Evolutionary conservation across 179 eudicot species (phyloP).

Genomic region (Drosera spatulata): DNA sequence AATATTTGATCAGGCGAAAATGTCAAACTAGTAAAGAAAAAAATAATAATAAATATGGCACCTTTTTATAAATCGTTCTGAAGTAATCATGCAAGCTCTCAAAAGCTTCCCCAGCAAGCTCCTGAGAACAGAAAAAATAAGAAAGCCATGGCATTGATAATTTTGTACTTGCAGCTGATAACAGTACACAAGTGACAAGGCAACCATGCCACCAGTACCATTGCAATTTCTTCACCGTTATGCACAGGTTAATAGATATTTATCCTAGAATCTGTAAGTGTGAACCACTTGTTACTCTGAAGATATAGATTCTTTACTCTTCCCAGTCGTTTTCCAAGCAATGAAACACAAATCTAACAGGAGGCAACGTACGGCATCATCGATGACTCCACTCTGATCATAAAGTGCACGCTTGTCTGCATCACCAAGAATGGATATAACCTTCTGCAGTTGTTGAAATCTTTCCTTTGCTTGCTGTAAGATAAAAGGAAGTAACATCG

Average conservation of each 20-base stretch:
- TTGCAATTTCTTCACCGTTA: too few relatives aligned
- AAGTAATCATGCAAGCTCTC: slow-evolving; percentile 64
- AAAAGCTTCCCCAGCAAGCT: slow-evolving; percentile 67
- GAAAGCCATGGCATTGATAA: background rate
- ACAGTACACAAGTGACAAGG: too few relatives aligned
- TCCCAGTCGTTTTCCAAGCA: too few relatives aligned
- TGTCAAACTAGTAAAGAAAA: background rate
- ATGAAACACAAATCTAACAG: background rate
- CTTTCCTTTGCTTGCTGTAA: slow-evolving; percentile 84
- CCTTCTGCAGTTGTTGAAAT: slow-evolving; percentile 94
- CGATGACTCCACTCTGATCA: slow-evolving; percentile 91
- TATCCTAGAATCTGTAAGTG: too few relatives aligned
- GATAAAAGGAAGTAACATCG: background rate
- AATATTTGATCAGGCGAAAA: background rate
- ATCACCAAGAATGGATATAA: slow-evolving; percentile 89
- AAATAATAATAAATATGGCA: slow-evolving; percentile 12
- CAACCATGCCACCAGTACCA: too few relatives aligned
- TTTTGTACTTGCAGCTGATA: background rate
- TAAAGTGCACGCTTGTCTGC: slow-evolving; percentile 90
- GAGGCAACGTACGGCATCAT: slow-evolving; percentile 70
- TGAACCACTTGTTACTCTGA: too few relatives aligned
- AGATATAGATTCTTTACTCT: too few relatives aligned
- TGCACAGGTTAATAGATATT: too few relatives aligned
- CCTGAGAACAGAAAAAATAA: slow-evolving; percentile 26
- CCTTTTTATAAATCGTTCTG: slow-evolving; percentile 79